Evolutionary conservation across 2,329 filamentous ascomycete species (phyloP).

Genomic region (Alternaria incomplexa): DNA sequence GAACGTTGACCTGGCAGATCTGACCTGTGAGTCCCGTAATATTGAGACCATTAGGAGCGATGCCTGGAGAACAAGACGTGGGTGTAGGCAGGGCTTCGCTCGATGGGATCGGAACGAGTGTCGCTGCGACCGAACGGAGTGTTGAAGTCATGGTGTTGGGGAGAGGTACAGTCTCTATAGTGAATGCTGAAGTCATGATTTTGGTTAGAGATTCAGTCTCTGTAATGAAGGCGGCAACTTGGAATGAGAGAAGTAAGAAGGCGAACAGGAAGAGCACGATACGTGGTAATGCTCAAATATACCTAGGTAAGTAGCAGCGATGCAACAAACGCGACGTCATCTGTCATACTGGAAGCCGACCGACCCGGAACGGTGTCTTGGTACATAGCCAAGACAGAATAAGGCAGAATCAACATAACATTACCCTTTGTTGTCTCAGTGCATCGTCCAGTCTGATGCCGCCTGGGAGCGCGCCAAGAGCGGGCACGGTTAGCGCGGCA

Average conservation of each 20-base stretch:
- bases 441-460: background rate
- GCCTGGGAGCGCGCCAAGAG: background rate
- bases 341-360: background rate
- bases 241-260: background rate
- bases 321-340: background rate
- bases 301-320: background rate
- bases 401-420: background rate
- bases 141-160: background rate
- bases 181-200: background rate
- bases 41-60: background rate
- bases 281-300: background rate
- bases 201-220: background rate
- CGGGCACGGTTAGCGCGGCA: background rate
- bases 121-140: fast-evolving
- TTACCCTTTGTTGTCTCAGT: background rate
- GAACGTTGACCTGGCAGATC: background rate
- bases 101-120: background rate
- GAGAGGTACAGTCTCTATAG: background rate
- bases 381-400: background rate
- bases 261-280: background rate
- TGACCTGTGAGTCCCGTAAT: background rate
- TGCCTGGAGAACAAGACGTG: background rate
- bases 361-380: background rate
- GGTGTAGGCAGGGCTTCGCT: background rate
- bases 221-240: fast-evolving